phyloP scores from a whole-genome alignment of 768 basidiomycete genomes.

The Lactarius tabidus region DNA sequence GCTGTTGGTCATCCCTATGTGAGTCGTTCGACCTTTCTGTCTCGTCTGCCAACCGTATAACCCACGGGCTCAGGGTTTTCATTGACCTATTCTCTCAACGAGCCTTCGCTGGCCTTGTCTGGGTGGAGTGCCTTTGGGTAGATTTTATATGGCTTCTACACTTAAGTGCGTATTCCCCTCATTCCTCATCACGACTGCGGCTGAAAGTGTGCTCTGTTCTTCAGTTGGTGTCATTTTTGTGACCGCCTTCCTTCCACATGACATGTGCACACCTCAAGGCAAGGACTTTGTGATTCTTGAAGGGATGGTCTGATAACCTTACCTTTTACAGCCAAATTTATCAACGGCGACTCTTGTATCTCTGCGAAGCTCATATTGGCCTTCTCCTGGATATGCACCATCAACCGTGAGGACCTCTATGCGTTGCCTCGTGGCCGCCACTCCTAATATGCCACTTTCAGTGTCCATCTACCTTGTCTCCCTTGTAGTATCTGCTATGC shows the following conservation, averaged over 20 bases:
- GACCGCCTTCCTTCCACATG: constrained; percentile 12
- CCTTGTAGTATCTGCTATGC: constrained; percentile 12
- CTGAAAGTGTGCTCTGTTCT: background rate
- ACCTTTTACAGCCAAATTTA: constrained; percentile 5
- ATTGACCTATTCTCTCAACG: constrained; percentile 12
- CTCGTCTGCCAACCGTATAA: background rate
- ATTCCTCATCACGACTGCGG: background rate
- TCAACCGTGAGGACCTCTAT: constrained; percentile 13
- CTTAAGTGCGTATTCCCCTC: constrained; percentile 8
- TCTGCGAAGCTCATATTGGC: constrained; percentile 19
- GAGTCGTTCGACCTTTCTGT: background rate
- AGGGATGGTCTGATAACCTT: background rate
- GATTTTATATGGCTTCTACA: constrained; percentile 19
- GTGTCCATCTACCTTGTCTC: constrained; percentile 18
- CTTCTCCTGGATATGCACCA: constrained; percentile 25
- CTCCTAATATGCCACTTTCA: constrained; percentile 4
- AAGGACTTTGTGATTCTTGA: background rate
- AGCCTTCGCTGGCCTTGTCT: constrained; percentile 16
- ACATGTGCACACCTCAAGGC: constrained; percentile 20
- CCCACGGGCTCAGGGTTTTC: constrained; percentile 10
- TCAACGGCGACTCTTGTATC: constrained; percentile 13
- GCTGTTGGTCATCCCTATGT: constrained; percentile 20
- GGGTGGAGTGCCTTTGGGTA: constrained; percentile 25
- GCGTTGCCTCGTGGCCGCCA: background rate
- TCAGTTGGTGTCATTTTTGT: constrained; percentile 21